phyloP scores from a whole-genome alignment of 1,284 basidiomycete genomes.

The Mycosarcoma maydis region DNA sequence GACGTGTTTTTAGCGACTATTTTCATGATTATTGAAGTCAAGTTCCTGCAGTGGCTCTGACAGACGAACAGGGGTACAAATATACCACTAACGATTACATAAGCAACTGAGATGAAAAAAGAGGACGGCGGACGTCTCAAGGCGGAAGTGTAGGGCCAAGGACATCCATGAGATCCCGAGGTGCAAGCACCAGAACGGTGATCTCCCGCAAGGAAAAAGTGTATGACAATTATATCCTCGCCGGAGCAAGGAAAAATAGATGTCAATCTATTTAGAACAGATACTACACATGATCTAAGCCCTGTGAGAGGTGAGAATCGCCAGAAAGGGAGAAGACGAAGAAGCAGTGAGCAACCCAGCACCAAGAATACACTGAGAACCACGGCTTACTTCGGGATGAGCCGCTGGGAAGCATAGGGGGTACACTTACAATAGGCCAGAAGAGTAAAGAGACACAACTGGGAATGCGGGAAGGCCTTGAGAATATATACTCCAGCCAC shows the following conservation, averaged over 20 bases:
- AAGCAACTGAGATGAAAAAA: conserved; percentile 27
- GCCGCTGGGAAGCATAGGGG: too few species aligned
- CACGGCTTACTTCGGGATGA: too few species aligned
- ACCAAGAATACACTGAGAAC: background rate
- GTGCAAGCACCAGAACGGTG: conserved; percentile 48
- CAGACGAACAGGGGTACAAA: too few species aligned
- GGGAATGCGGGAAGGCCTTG: conserved; percentile 18
- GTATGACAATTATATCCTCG: conserved; percentile 45
- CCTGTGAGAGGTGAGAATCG: conserved; percentile 29
- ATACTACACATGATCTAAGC: conserved; percentile 63
- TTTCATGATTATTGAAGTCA: too few species aligned
- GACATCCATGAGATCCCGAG: conserved; percentile 48
- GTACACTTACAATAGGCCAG: conserved; percentile 52
- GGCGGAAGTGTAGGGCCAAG: conserved; percentile 55
- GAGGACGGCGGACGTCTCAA: conserved; percentile 49
- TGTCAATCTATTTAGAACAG: conserved; percentile 61
- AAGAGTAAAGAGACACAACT: conserved; percentile 22
- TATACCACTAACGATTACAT: conserved; percentile 33
- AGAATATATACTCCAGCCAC: conserved; percentile 37
- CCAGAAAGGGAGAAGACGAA: conserved; percentile 1
- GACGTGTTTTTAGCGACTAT: too few species aligned
- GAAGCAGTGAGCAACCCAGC: conserved; percentile 16
- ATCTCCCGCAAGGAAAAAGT: conserved; percentile 51
- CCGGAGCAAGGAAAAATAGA: conserved; percentile 55
- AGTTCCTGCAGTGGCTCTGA: too few species aligned